Evolutionary conservation across 1,284 basidiomycete genomes (phyloP).

Genomic region (Marasmius oreades): DNA sequence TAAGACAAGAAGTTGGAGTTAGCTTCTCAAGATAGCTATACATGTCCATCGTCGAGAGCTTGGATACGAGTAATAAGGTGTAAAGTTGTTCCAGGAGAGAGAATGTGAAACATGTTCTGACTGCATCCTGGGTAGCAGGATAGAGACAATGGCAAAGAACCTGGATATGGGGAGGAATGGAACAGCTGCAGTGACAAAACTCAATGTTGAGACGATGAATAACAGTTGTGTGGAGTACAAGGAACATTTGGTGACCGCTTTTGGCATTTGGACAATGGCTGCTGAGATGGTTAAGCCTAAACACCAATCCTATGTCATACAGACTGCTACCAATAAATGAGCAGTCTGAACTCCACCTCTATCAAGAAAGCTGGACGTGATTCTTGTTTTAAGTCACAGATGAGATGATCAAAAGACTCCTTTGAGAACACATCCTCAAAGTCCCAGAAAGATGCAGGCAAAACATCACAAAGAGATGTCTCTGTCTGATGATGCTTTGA

Average conservation of each 20-base stretch:
- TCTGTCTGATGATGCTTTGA: too few species aligned
- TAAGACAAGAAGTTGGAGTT: slow-evolving; percentile 23
- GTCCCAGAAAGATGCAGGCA: too few species aligned
- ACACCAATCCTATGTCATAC: neutral
- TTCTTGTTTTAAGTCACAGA: too few species aligned
- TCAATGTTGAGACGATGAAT: neutral
- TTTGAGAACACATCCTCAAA: too few species aligned
- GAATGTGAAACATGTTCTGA: slow-evolving; percentile 25
- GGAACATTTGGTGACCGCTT: neutral
- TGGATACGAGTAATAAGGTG: slow-evolving; percentile 17
- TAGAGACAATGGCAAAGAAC: slow-evolving; percentile 23
- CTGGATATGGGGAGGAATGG: slow-evolving; percentile 17
- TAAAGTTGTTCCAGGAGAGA: slow-evolving; percentile 24
- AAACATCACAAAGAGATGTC: too few species aligned
- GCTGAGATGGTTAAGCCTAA: neutral
- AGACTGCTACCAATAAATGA: neutral
- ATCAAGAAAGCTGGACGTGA: too few species aligned
- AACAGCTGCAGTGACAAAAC: neutral
- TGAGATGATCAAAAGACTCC: too few species aligned
- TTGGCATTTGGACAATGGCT: neutral
- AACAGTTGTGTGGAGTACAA: slow-evolving; percentile 2
- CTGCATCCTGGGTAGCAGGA: slow-evolving; percentile 21
- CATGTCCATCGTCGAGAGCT: slow-evolving; percentile 22
- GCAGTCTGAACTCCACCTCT: neutral
- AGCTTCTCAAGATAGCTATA: slow-evolving; percentile 16